phyloP scores from a whole-genome alignment of 2,329 filamentous ascomycete genomes.

The Cladosporium sp. region DNA sequence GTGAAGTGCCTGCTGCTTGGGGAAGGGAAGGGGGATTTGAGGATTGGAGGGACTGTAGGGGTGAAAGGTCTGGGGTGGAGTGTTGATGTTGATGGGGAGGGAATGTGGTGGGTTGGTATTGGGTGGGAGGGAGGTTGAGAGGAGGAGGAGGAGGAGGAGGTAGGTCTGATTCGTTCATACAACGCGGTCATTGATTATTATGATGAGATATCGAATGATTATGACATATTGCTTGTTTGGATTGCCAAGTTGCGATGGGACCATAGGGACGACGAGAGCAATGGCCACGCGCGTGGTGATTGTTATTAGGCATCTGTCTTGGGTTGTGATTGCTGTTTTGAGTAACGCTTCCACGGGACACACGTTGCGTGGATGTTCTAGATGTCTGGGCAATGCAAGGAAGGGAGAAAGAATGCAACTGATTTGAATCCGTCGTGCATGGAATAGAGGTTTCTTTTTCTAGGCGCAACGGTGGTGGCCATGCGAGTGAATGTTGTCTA shows the following conservation, averaged over 20 bases:
- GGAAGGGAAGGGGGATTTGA: slow-evolving; percentile 12
- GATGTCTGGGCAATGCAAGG: neutral
- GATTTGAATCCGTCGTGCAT: neutral
- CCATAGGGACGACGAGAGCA: no score
- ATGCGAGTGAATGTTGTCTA: neutral
- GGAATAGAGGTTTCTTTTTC: neutral
- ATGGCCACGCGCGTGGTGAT: neutral
- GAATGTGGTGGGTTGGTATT: slow-evolving; percentile 15
- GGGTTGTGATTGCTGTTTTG: neutral
- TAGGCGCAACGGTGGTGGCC: neutral
- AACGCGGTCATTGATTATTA: neutral
- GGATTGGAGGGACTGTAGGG: neutral
- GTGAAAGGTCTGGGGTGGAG: slow-evolving; percentile 7
- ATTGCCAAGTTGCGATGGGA: neutral
- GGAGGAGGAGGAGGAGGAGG: no score
- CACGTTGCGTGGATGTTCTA: neutral
- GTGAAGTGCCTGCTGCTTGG: slow-evolving; percentile 9
- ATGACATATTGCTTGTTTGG: neutral
- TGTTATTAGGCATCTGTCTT: neutral
- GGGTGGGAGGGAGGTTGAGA: slow-evolving; percentile 11
- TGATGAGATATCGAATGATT: neutral
- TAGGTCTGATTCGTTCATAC: neutral
- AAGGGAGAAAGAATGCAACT: neutral
- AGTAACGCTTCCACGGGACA: neutral
- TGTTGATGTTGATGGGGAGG: slow-evolving; percentile 3